phyloP scores from a whole-genome alignment of 352 stramenopile species.

The Pythium chondricola region DNA sequence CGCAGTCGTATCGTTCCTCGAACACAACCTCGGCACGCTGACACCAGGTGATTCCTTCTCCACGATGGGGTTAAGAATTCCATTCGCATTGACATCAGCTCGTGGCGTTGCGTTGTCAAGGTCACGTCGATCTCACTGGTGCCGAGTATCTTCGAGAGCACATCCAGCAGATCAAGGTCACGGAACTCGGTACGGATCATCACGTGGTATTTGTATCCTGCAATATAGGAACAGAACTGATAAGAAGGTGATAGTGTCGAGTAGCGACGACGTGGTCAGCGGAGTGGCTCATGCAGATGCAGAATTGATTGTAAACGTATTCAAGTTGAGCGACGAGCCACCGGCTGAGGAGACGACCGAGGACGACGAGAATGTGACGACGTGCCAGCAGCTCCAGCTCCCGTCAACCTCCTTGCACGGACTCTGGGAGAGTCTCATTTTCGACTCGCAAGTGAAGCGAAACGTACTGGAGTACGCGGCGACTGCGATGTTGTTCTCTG shows the following conservation, averaged over 20 bases:
- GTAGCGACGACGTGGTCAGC: slow-evolving; percentile 1
- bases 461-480: slow-evolving; percentile 85
- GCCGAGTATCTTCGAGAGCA: slow-evolving; percentile 9
- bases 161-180: slow-evolving; percentile 10
- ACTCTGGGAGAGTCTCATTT: slow-evolving; percentile 86
- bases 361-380: slow-evolving; percentile 76
- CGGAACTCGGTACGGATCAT: slow-evolving; percentile 7
- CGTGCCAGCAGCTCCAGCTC: slow-evolving; percentile 69
- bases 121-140: slow-evolving; percentile 1
- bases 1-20: slow-evolving; percentile 18
- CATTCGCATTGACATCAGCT: no score
- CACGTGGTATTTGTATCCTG: no score
- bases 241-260: background rate
- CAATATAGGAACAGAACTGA: background rate
- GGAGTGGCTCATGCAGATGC: slow-evolving; percentile 27
- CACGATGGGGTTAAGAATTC: no score
- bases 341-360: slow-evolving; percentile 66
- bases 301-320: slow-evolving; percentile 58
- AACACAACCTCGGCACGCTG: slow-evolving; percentile 17
- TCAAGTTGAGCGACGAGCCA: slow-evolving; percentile 65
- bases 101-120: no score
- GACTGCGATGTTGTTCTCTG: slow-evolving; percentile 88
- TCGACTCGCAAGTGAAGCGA: slow-evolving; percentile 69
- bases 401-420: slow-evolving; percentile 59
- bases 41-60: slow-evolving; percentile 18